Conservation (phyloP, 306 rosid genomes). For the Cicer pinnatifidum region DNA sequence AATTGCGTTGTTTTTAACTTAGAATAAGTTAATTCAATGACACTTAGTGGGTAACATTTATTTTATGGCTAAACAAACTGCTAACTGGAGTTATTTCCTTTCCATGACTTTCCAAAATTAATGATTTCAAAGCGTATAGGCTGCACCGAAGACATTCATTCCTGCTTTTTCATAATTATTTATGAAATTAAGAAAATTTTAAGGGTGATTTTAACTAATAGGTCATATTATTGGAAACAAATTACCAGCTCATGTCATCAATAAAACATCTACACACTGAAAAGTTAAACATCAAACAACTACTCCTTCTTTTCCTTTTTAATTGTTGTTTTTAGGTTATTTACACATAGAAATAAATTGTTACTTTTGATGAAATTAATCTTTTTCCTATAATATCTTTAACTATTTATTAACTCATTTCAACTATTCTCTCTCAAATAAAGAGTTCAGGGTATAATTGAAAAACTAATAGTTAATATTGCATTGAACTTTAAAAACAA, state of each 20-base stretch:
- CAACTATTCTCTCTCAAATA: too few species aligned
- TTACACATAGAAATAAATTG: too few species aligned
- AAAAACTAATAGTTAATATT: too few species aligned
- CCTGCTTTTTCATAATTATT: conserved; percentile 65
- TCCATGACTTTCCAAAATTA: conserved; percentile 38
- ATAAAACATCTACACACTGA: neutral
- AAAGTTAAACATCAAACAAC: neutral
- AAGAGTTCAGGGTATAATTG: too few species aligned
- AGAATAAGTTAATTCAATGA: neutral
- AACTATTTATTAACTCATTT: too few species aligned
- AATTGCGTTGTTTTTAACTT: neutral
- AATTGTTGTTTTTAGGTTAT: too few species aligned
- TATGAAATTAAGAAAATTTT: conserved; percentile 38
- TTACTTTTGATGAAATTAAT: too few species aligned
- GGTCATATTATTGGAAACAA: neutral
- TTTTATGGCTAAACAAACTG: conserved; percentile 25
- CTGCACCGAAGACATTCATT: conserved; percentile 75
- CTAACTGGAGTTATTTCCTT: conserved; percentile 32
- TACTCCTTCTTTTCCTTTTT: too few species aligned
- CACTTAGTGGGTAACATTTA: neutral
- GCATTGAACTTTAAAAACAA: too few species aligned
- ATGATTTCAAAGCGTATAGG: conserved; percentile 57
- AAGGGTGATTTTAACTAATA: neutral
- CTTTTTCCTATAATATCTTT: too few species aligned
- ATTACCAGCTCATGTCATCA: neutral